Percentiles rank a stretch among this genome's conserved stretches.
phyloP scores from a whole-genome alignment of 805 yeast genomes.

The Candida odintsovae region DNA sequence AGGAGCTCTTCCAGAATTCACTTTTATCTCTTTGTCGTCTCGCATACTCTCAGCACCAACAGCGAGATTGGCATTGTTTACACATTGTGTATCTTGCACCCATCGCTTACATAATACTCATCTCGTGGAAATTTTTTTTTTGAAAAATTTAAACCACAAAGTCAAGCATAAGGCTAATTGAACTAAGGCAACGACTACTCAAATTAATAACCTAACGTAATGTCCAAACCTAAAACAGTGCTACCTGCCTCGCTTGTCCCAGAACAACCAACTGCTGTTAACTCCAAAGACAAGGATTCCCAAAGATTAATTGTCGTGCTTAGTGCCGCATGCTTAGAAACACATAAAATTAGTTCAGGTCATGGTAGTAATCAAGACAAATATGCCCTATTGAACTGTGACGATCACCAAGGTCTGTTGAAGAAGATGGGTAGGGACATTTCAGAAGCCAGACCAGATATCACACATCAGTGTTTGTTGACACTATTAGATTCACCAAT shows the following conservation, averaged over 20 bases:
- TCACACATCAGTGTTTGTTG: slow-evolving; percentile 94
- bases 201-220: background rate
- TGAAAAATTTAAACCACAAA: background rate
- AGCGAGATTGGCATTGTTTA: too few relatives aligned
- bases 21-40: too few relatives aligned
- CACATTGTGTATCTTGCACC: background rate
- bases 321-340: slow-evolving; percentile 92
- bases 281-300: slow-evolving; percentile 80
- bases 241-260: slow-evolving; percentile 79
- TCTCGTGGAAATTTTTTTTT: background rate
- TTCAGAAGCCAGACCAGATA: slow-evolving; percentile 98
- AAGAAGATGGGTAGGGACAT: slow-evolving; percentile 96
- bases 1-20: too few relatives aligned
- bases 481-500: slow-evolving; percentile 96
- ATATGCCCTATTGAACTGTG: slow-evolving; percentile 91
- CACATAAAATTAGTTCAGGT: slow-evolving; percentile 79
- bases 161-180: background rate
- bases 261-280: slow-evolving; percentile 73
- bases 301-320: slow-evolving; percentile 90
- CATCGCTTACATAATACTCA: background rate
- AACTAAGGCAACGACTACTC: background rate
- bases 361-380: slow-evolving; percentile 78
- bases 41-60: too few relatives aligned
- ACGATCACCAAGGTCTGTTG: slow-evolving; percentile 93
- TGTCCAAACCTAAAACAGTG: slow-evolving; percentile 11